Conservation (phyloP, 164 flowering plant genomes). For the Vitis labrusca region DNA sequence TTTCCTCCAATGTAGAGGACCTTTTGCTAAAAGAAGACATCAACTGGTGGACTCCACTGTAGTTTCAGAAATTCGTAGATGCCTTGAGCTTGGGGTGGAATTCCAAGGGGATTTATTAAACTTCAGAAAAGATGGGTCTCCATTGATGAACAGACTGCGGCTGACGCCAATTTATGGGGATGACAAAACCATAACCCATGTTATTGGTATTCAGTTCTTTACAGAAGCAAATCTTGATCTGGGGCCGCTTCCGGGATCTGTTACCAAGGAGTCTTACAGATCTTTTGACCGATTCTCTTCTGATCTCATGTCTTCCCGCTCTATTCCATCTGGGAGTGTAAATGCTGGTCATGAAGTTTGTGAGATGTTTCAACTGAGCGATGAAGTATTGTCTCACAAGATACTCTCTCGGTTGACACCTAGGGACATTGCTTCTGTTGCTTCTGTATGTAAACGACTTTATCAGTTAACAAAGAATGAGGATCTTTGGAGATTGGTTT, state of each 20-base stretch:
- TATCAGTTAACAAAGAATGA: conserved; percentile 73
- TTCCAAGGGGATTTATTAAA: conserved; percentile 86
- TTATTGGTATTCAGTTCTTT: conserved; percentile 87
- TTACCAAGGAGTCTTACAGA: conserved; percentile 47
- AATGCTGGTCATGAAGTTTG: conserved; percentile 57
- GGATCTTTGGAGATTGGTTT: conserved; percentile 92
- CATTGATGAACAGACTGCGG: conserved; percentile 76
- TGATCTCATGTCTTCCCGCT: conserved; percentile 35
- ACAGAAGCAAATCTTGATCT: conserved; percentile 77
- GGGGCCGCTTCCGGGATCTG: conserved; percentile 64
- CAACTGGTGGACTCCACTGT: conserved; percentile 80
- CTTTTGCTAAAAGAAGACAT: conserved; percentile 93
- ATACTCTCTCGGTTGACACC: conserved; percentile 77
- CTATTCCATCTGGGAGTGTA: conserved; percentile 40
- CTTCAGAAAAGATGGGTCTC: conserved; percentile 89
- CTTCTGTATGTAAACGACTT: conserved; percentile 69
- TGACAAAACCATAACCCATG: conserved; percentile 75
- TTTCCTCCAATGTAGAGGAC: conserved; percentile 89
- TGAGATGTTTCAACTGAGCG: conserved; percentile 74
- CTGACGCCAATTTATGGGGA: conserved; percentile 83
- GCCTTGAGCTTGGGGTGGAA: conserved; percentile 78
- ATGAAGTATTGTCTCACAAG: conserved; percentile 71
- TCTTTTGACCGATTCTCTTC: conserved; percentile 45
- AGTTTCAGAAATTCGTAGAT: conserved; percentile 76
- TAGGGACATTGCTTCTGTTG: conserved; percentile 87